A percentile compares a stretch with the other conserved stretches of the same genome.
Evolutionary conservation across 139 green algal genomes (phyloP).

Genomic region (Chlorokybus atmophyticus): DNA sequence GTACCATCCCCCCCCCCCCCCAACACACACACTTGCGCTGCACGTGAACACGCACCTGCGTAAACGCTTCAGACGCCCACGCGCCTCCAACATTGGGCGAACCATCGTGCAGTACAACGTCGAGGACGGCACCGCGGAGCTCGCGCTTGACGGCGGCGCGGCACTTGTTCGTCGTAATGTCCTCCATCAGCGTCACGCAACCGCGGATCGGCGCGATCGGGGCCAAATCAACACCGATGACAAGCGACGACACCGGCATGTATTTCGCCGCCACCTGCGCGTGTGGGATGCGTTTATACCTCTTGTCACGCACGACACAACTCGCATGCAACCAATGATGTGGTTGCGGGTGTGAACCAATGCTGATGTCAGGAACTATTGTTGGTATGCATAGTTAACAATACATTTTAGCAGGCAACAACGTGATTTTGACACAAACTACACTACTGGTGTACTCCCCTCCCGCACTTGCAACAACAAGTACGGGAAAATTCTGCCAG

Average conservation of each 20-base stretch:
- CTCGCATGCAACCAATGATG: no score
- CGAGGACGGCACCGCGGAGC: constrained; percentile 53
- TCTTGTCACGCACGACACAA: no score
- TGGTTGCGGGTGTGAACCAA: not conserved
- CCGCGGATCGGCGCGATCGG: constrained; percentile 84
- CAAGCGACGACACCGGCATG: constrained; percentile 75
- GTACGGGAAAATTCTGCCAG: no score
- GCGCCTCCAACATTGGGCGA: constrained; percentile 93
- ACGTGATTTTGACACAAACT: not conserved
- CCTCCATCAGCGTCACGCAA: constrained; percentile 63
- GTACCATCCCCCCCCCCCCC: no score
- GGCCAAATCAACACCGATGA: constrained; percentile 89
- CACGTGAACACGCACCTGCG: no score
- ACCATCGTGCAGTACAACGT: constrained; percentile 93
- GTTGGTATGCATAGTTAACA: not conserved
- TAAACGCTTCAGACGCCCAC: constrained; percentile 66
- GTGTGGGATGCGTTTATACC: no score
- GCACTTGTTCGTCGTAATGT: constrained; percentile 82
- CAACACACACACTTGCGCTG: no score
- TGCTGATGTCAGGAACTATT: not conserved
- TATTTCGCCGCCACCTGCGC: constrained; percentile 79
- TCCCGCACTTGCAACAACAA: no score
- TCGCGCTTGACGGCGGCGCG: constrained; percentile 61
- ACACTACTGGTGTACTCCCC: no score
- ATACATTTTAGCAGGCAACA: not conserved